These are phyloP conservation scores for Colletotrichum eremochloae DNA, from an alignment of 2,329 filamentous ascomycete genomes.

Conservation along the genomic window DNA sequence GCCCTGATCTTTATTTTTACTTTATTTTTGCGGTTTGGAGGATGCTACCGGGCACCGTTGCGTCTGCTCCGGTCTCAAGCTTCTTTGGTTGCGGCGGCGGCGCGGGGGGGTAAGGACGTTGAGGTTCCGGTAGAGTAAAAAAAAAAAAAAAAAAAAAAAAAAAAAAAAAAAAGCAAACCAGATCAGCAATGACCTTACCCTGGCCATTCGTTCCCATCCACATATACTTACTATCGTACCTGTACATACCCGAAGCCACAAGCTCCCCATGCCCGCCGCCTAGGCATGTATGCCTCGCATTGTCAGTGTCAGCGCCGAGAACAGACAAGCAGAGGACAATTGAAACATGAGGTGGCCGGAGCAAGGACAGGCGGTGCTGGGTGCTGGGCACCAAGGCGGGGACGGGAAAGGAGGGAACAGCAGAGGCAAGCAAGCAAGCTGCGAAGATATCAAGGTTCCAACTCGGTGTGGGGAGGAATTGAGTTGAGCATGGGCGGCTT, in stretches of 20 bases:
- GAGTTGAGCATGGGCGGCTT: not conserved
- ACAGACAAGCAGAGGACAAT: conserved; percentile 17
- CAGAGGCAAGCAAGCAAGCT: not conserved
- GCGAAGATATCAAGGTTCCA: conserved; percentile 1
- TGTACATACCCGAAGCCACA: not conserved
- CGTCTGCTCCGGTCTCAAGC: conserved; percentile 15
- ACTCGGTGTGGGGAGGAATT: not conserved
- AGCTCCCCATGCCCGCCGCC: not conserved
- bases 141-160: conserved; percentile 6
- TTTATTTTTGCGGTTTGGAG: not conserved
- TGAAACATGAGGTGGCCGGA: conserved; percentile 32
- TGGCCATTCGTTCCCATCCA: conserved; percentile 12
- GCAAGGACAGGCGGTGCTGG: conserved; percentile 15
- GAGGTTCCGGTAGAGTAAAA: conserved; percentile 32
- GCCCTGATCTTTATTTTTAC: not conserved
- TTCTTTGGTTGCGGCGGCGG: conserved; percentile 25
- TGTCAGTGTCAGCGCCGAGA: conserved; percentile 16
- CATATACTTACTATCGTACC: no score
- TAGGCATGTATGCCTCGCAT: not conserved
- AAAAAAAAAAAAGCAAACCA: conserved; percentile 7
- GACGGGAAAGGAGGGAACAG: not conserved
- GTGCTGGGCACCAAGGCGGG: not conserved
- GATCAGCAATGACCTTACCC: conserved; percentile 28
- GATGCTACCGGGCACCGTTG: conserved; percentile 33
- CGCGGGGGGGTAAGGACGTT: conserved; percentile 25